A percentile compares a stretch with the other conserved stretches of the same genome.
These are phyloP conservation scores for Kodamaea lidongshanica DNA, from an alignment of 805 yeast species.

Conservation along the genomic window DNA sequence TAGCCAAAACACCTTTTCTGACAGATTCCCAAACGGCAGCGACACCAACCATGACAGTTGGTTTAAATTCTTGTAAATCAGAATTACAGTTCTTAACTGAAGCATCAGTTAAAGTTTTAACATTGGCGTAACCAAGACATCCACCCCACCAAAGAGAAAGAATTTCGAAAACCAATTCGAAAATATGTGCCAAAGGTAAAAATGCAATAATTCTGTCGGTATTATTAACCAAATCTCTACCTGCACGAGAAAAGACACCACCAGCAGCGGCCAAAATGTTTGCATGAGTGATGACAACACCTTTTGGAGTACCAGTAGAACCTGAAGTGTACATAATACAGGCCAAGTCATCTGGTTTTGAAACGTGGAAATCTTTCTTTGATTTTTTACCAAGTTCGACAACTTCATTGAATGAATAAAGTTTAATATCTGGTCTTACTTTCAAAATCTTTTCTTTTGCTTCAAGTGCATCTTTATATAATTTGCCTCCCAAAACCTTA, in stretches of 20 bases:
- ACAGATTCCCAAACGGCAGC: slow-evolving; percentile 98
- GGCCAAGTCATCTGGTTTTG: slow-evolving; percentile 50
- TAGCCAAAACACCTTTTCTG: slow-evolving; percentile 82
- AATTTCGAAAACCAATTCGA: slow-evolving; percentile 86
- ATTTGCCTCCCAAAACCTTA: slow-evolving; percentile 55
- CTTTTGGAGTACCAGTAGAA: slow-evolving; percentile 80
- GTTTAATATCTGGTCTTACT: slow-evolving; percentile 70
- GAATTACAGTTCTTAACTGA: slow-evolving; percentile 82
- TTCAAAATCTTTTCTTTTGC: slow-evolving; percentile 56
- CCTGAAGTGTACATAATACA: slow-evolving; percentile 89
- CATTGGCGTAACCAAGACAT: slow-evolving; percentile 81
- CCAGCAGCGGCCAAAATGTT: slow-evolving; percentile 80
- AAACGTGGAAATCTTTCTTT: slow-evolving; percentile 1
- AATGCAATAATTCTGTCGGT: slow-evolving; percentile 78
- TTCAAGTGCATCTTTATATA: slow-evolving; percentile 50
- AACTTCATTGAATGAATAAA: slow-evolving; percentile 61
- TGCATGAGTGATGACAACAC: slow-evolving; percentile 62
- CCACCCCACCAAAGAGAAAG: slow-evolving; percentile 84
- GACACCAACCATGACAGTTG: slow-evolving; percentile 95
- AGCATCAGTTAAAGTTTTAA: slow-evolving; percentile 79
- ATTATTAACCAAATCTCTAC: slow-evolving; percentile 41
- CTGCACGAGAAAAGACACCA: slow-evolving; percentile 67
- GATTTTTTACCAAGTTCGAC: slow-evolving; percentile 47
- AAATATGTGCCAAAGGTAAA: slow-evolving; percentile 93
- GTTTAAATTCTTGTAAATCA: slow-evolving; percentile 80